phyloP scores from a whole-genome alignment of 169 alveolate species.

The Condylostoma magnum region DNA sequence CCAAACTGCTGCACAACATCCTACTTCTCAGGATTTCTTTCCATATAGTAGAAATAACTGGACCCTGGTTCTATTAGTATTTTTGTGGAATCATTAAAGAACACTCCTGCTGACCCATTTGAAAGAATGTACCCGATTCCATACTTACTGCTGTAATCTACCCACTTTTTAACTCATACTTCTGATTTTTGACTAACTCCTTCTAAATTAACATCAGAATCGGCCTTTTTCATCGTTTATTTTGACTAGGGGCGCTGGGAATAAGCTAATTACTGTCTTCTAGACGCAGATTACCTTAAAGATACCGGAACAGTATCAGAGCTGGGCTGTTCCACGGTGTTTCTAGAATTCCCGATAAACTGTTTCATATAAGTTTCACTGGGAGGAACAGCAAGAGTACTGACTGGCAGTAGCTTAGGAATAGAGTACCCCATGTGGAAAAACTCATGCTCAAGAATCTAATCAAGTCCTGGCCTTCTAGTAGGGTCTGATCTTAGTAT shows the following conservation, averaged over 20 bases:
- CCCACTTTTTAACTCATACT: constrained; percentile 73
- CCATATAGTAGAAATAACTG: not conserved
- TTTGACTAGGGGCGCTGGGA: not conserved
- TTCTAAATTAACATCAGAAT: not conserved
- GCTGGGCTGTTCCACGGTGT: not conserved
- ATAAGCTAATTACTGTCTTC: not conserved
- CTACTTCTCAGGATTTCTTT: constrained; percentile 1
- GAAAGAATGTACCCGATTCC: constrained; percentile 86
- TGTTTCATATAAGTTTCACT: constrained; percentile 58
- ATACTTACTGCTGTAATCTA: constrained; percentile 71
- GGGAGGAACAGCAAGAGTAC: constrained; percentile 75
- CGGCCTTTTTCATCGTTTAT: not conserved
- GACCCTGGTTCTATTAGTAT: constrained; percentile 49
- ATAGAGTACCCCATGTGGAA: constrained; percentile 51
- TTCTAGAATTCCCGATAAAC: constrained; percentile 7
- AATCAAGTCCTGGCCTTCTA: constrained; percentile 74
- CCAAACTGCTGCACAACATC: not conserved
- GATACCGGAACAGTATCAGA: not conserved
- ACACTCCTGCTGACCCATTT: constrained; percentile 82
- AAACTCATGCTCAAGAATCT: constrained; percentile 65
- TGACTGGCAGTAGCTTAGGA: constrained; percentile 66
- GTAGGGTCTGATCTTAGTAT: constrained; percentile 79
- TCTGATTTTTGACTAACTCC: constrained; percentile 26
- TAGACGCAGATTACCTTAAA: not conserved
- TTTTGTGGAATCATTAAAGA: constrained; percentile 87